Conservation (phyloP, 139 green algal genomes). For the Asterochloris erici region DNA sequence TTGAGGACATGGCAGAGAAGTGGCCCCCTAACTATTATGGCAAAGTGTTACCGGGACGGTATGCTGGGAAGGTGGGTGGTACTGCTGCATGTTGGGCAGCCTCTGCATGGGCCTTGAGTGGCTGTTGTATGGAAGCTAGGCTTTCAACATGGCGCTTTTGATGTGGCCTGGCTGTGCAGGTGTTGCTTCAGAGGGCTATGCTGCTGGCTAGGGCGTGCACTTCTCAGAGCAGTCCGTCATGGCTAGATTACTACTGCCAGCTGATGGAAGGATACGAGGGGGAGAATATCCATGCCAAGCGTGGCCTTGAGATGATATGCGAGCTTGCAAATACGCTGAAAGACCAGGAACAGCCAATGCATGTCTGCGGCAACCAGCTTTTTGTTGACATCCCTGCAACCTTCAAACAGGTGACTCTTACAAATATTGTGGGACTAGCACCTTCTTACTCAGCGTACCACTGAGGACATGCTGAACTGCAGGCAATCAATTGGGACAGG, state of each 20-base stretch:
- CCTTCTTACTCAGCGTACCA: neutral
- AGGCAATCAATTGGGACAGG: slow-evolving; percentile 6
- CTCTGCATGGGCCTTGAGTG: neutral
- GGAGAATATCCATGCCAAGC: neutral
- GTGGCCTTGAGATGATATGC: neutral
- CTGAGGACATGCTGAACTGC: neutral
- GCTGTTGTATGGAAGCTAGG: neutral
- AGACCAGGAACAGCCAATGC: neutral
- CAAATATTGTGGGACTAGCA: neutral
- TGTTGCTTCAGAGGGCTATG: neutral
- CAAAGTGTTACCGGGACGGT: neutral
- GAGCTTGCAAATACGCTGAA: neutral
- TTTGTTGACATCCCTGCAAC: neutral
- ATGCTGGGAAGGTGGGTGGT: neutral
- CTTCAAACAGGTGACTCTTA: neutral
- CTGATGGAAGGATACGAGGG: slow-evolving; percentile 1
- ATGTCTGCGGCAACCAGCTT: neutral
- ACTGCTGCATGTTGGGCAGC: neutral
- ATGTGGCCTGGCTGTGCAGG: neutral
- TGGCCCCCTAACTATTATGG: neutral
- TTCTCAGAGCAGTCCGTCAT: neutral
- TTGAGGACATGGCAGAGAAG: neutral
- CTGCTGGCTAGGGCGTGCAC: neutral
- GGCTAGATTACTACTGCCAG: neutral
- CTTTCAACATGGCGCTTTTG: neutral